Evolutionary conservation across 192 early-diverging fungal species (phyloP).

Genomic region (Coemansia sp.): DNA sequence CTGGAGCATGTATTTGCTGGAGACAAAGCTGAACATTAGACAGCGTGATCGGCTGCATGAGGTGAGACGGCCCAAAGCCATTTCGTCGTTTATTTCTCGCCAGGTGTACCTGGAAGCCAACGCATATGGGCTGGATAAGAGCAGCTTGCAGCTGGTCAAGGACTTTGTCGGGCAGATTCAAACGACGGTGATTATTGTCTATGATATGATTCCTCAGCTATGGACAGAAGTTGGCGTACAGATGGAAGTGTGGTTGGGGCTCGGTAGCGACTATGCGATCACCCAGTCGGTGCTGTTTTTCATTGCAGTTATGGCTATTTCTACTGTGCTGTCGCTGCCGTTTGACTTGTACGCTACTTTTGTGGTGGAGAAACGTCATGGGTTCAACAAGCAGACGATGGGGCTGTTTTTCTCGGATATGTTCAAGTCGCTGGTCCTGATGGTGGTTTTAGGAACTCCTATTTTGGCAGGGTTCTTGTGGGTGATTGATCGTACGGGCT

Average conservation of each 20-base stretch:
- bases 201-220: slow-evolving; percentile 69
- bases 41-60: slow-evolving; percentile 73
- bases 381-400: slow-evolving; percentile 93
- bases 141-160: slow-evolving; percentile 70
- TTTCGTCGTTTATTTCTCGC: slow-evolving; percentile 67
- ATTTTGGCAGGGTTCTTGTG: slow-evolving; percentile 75
- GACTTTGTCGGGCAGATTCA: slow-evolving; percentile 64
- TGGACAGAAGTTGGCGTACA: slow-evolving; percentile 63
- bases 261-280: slow-evolving; percentile 74
- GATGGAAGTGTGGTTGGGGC: slow-evolving; percentile 55
- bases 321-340: slow-evolving; percentile 70
- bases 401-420: slow-evolving; percentile 75
- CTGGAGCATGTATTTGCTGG: slow-evolving; percentile 70
- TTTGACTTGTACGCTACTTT: slow-evolving; percentile 86
- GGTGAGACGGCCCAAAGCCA: slow-evolving; percentile 63
- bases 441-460: slow-evolving; percentile 71
- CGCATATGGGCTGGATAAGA: slow-evolving; percentile 82
- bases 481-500: slow-evolving; percentile 78
- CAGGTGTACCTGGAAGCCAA: slow-evolving; percentile 82
- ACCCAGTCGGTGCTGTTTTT: slow-evolving; percentile 80
- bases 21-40: slow-evolving; percentile 78
- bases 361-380: slow-evolving; percentile 91
- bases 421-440: slow-evolving; percentile 70
- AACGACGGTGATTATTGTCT: slow-evolving; percentile 63
- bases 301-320: slow-evolving; percentile 55